Conservation (phyloP, 1,139 yeast species). For the Magnusiomyces suaveolens region DNA sequence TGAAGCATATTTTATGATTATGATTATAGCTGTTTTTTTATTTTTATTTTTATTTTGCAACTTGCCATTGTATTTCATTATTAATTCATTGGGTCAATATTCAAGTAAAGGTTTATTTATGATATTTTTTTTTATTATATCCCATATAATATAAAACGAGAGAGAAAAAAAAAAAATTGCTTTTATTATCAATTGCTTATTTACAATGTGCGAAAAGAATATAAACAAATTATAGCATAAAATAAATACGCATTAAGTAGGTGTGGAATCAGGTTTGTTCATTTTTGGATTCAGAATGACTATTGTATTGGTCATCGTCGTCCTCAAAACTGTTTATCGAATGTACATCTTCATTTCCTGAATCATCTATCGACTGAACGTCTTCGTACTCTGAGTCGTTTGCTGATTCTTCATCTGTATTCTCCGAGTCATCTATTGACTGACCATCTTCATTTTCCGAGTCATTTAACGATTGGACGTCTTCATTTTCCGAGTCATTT, state of each 20-base stretch:
- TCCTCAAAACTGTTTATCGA: slow-evolving; percentile 8
- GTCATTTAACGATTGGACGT: not conserved
- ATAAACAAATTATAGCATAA: no score
- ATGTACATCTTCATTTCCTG: slow-evolving; percentile 13
- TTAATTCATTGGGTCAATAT: no score
- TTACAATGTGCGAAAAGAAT: no score
- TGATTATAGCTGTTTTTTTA: not conserved
- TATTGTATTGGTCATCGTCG: not conserved
- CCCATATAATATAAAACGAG: no score
- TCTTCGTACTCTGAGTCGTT: slow-evolving; percentile 16
- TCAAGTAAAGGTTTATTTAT: no score
- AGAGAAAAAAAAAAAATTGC: no score
- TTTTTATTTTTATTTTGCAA: no score
- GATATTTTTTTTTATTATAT: no score
- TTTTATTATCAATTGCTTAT: no score
- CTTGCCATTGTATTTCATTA: no score
- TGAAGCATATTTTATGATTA: not conserved
- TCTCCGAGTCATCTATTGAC: slow-evolving; percentile 14
- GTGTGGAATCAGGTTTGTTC: no score
- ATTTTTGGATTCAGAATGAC: not conserved
- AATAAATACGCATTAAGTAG: not conserved
- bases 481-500: slow-evolving; percentile 15
- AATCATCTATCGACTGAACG: slow-evolving; percentile 10
- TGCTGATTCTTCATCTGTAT: slow-evolving; percentile 6
- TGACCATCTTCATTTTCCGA: slow-evolving; percentile 7